Evolutionary conservation across 352 stramenopile genomes (phyloP), one percentile per base, ranked within the genome.

Genomic region (Globisporangium camurandrum): DNA sequence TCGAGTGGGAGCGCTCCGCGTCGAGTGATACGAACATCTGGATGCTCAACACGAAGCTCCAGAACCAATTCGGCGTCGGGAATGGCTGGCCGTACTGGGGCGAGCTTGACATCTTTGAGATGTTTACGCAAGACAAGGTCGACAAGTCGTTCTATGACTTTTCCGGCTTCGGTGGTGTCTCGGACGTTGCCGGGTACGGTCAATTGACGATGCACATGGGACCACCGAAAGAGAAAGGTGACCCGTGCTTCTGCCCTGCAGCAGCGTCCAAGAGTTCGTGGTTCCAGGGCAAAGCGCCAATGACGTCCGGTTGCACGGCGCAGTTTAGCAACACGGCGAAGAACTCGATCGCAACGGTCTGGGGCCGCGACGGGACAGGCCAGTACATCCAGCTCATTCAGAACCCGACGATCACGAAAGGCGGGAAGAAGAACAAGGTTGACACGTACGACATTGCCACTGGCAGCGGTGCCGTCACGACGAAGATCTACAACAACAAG

Each of bases 21-120:
- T 60, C 70, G 42, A 86, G 69, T 22, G 75, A 90, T 57, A 87
- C 75, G 38, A 90, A 90, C 72, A 87, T 90, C 54, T 90, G 78
- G 78, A 83, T 90, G 71, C 70, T 90, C 26, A 87, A 87, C 61
- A 90, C 73, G 4, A 82, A 82, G 59, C 48, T 90, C n/a, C 9
- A 69, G 49, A 56, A 61, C 45, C 78, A 90, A 56, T 90, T 90
- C 44, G 67, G 28, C 20, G 57, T 49, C 17, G 59, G 50, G 46
- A 82, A 83, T 34, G 72, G 72, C 50, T 90, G 75, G 78, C 75
- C 78, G 12, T 82, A 86, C 61, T 87, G 67, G 62, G 78, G 78
- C 24, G 78, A 90, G 55, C 59, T 87, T 40, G 78, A 90, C 45
- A 75, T 90, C 26, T 90, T 90, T 42, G 78, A 90, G 59, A 90